Conservation (phyloP, 2,329 filamentous ascomycete species). For the Trichoderma sp. region DNA sequence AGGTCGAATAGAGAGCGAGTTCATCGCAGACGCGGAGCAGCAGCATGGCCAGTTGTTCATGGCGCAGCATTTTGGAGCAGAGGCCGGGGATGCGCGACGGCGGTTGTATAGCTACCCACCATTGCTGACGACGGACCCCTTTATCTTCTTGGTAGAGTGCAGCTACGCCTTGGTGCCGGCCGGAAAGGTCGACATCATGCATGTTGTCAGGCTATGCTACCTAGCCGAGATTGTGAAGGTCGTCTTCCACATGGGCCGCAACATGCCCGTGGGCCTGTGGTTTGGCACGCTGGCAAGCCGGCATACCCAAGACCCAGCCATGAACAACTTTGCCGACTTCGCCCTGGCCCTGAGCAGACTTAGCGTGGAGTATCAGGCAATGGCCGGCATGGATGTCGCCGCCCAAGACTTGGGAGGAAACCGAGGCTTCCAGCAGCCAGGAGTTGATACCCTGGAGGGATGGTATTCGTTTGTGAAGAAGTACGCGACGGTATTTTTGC, state of each 20-base stretch:
- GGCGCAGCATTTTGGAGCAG: constrained; percentile 48
- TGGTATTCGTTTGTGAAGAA: constrained; percentile 65
- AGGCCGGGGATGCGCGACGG: constrained; percentile 38
- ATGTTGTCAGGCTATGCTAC: constrained; percentile 82
- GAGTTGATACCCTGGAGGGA: constrained; percentile 50
- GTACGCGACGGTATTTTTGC: constrained; percentile 86
- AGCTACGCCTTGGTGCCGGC: constrained; percentile 67
- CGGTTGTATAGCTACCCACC: constrained; percentile 51
- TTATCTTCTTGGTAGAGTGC: constrained; percentile 77
- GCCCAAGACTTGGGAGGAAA: constrained; percentile 36
- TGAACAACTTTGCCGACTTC: constrained; percentile 56
- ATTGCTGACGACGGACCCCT: constrained; percentile 66
- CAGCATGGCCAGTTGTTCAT: constrained; percentile 77
- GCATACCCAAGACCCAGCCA: constrained; percentile 43
- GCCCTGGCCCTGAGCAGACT: constrained; percentile 47
- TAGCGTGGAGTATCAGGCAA: constrained; percentile 41
- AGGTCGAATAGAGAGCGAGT: constrained; percentile 63
- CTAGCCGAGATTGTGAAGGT: constrained; percentile 87
- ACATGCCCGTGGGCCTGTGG: constrained; percentile 51
- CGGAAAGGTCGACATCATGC: constrained; percentile 69
- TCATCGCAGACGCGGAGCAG: constrained; percentile 62
- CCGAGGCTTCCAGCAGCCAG: constrained; percentile 53
- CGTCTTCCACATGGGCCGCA: constrained; percentile 56
- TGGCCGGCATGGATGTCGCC: constrained; percentile 27
- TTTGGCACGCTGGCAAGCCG: constrained; percentile 43